Evolutionary conservation across 1,284 basidiomycete species (phyloP), one percentile per base, ranked within the genome.

Genomic region (Apiotrichum brassicae): DNA sequence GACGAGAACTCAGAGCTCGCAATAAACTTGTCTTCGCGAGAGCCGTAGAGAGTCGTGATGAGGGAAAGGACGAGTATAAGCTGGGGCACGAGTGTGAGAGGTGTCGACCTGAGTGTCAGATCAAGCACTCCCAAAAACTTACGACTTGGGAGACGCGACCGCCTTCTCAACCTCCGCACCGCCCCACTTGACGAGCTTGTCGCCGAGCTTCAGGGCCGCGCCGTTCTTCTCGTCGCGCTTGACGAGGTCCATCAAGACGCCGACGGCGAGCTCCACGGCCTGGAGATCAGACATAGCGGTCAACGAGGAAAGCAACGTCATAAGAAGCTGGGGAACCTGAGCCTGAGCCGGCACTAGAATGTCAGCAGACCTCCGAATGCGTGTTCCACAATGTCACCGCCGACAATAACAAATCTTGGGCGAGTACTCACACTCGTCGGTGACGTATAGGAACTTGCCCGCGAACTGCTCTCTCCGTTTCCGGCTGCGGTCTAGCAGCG

Each of bases 111-210:
- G 39, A 16, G 7, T 42, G 28, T 48, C 18, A 48, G 51, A 18
- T 18, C 6, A 3, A 3, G 6, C 6, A 16, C 18, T 3, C n/a
- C 5, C 3, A 11, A 1, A 12, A 22, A 48, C 48, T 6, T 23
- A 56, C 43, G 56, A 54, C 45, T 51, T 56, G 25, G 46, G 30
- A 1, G 49, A 22, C 6, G 51, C 37, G 0, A 64, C 44, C 6
- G 54, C 57, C 48, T 70, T 70, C 11, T 69, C 70, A 12, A 59
- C 62, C 50, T 71, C 68, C 9, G 55, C 45, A 12, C 49, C 47
- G 1, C 57, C 53, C 67, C 67, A 70, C 58, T 70, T 70, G 49
- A 64, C 66, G 11, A 71, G 57, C 61, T 70, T 68, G 54, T 71
- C 67, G 9, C 63, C 67, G 4, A 71, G 59, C 53, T 68, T 66